phyloP scores from a whole-genome alignment of 768 basidiomycete genomes.

The Trametes elegans region DNA sequence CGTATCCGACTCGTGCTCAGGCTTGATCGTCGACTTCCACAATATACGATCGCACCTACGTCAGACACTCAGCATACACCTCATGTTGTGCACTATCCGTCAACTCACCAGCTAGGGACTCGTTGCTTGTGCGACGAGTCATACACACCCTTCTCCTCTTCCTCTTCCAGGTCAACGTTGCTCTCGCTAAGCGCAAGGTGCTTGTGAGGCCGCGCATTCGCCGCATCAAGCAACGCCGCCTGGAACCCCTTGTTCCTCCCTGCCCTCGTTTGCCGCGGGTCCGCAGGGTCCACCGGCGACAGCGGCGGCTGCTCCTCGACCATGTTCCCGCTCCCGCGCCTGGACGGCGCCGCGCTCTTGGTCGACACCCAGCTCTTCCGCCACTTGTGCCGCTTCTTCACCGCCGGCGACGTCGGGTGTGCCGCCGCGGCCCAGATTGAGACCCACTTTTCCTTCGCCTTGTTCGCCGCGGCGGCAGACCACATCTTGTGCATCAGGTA shows the following conservation, averaged over 20 bases:
- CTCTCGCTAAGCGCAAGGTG: constrained; percentile 33
- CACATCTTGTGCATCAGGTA: constrained; percentile 34
- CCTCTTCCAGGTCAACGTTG: constrained; percentile 36
- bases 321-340: constrained; percentile 3
- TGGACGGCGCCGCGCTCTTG: constrained; percentile 1
- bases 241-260: constrained; percentile 11
- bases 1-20: constrained; percentile 41
- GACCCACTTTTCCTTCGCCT: constrained; percentile 57
- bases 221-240: constrained; percentile 11
- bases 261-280: constrained; percentile 7
- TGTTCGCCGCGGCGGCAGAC: constrained; percentile 43
- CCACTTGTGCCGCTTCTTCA: constrained; percentile 9
- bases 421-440: constrained; percentile 39
- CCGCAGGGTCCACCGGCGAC: constrained; percentile 6
- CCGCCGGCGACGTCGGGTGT: not conserved
- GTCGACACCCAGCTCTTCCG: constrained; percentile 15
- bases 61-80: not conserved
- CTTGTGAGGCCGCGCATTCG: constrained; percentile 10
- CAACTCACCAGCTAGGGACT: constrained; percentile 81
- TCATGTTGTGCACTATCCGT: not conserved
- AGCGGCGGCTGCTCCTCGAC: not conserved
- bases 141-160: constrained; percentile 63
- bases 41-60: constrained; percentile 81
- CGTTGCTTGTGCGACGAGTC: constrained; percentile 80
- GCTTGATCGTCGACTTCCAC: constrained; percentile 70